Conservation (phyloP, 1,284 basidiomycete genomes). For the Sporisorium graminicola region DNA sequence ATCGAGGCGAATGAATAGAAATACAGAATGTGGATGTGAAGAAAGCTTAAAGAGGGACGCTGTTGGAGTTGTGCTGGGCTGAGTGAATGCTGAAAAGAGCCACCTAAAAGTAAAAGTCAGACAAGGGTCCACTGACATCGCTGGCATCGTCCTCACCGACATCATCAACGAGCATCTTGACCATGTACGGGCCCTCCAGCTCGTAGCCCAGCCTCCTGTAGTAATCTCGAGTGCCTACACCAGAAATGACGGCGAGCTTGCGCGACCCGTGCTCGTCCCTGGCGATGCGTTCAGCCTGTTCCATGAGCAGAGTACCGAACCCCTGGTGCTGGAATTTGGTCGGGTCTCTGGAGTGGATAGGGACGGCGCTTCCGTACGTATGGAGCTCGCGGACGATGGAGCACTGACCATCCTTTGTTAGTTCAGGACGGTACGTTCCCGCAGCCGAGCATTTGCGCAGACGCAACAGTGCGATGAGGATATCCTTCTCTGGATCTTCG, state of each 20-base stretch:
- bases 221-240: constrained; percentile 93
- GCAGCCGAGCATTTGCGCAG: constrained; percentile 95
- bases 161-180: constrained; percentile 53
- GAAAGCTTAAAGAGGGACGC: not conserved
- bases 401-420: constrained; percentile 81
- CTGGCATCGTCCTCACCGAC: constrained; percentile 24
- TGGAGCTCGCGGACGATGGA: constrained; percentile 96
- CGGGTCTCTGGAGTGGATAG: constrained; percentile 95
- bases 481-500: constrained; percentile 96
- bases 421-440: constrained; percentile 94
- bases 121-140: not conserved
- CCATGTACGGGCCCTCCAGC: constrained; percentile 85
- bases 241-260: constrained; percentile 95
- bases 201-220: constrained; percentile 92
- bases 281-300: constrained; percentile 98
- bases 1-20: constrained; percentile 15
- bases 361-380: constrained; percentile 99
- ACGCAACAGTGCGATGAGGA: constrained; percentile 91
- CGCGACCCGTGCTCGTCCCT: constrained; percentile 94
- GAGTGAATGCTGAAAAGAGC: not conserved
- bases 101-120: constrained; percentile 35
- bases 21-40: constrained; percentile 21
- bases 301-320: constrained; percentile 97
- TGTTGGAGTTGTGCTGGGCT: not conserved
- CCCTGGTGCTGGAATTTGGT: constrained; percentile 83